These are phyloP conservation scores for Salicornia ramosissima DNA, from an alignment of 148 eudicot species.

Conservation along the genomic window DNA sequence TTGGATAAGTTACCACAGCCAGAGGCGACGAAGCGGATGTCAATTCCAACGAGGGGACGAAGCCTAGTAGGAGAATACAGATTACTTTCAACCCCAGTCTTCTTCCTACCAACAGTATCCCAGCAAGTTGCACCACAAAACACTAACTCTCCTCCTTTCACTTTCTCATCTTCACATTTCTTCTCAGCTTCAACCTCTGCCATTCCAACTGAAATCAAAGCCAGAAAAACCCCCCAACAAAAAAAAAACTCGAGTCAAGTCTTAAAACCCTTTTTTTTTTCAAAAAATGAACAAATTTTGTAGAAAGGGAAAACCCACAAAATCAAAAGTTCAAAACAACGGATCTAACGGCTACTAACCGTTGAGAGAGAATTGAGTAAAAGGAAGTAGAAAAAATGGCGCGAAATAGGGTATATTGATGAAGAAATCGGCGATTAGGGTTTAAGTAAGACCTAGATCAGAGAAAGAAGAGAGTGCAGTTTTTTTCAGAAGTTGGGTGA, in stretches of 20 bases:
- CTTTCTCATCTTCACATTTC: conserved; percentile 41
- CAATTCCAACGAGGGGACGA: conserved; percentile 78
- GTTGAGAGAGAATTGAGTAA: conserved; percentile 18
- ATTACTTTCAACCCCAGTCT: conserved; percentile 45
- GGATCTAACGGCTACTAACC: conserved; percentile 49
- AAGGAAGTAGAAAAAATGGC: conserved; percentile 27
- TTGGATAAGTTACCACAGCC: conserved; percentile 64
- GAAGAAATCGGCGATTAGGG: conserved; percentile 37
- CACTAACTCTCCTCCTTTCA: conserved; percentile 76
- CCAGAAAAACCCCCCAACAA: background rate
- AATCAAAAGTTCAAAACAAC: background rate
- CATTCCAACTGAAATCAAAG: conserved; percentile 32
- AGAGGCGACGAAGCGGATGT: conserved; percentile 71
- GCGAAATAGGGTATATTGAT: conserved; percentile 22
- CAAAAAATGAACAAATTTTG: background rate
- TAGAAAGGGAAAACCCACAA: background rate
- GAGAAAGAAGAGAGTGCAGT: conserved; percentile 11
- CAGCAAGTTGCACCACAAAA: conserved; percentile 83
- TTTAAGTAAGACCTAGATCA: conserved; percentile 36
- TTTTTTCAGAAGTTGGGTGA: background rate
- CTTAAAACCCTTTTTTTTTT: too few species aligned
- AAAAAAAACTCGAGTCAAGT: background rate
- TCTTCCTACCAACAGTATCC: conserved; percentile 73
- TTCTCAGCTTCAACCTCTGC: conserved; percentile 43
- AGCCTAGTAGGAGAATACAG: conserved; percentile 77